Evolutionary conservation across 163 green algal species (phyloP).

Genomic region (Smithsoniella earleae): DNA sequence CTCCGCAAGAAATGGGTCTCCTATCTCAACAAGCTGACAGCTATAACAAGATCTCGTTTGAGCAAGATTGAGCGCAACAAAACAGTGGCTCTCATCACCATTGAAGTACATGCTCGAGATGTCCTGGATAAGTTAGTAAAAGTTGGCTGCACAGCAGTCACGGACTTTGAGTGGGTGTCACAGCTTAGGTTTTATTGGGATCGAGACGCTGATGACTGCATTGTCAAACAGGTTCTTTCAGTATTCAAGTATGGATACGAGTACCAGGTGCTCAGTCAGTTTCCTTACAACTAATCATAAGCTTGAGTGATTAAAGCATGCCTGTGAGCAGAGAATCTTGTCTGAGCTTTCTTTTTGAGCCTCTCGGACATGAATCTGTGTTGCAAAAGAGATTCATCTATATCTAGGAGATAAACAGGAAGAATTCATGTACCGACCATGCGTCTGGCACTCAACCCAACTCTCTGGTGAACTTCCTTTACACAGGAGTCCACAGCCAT

Average conservation of each 20-base stretch:
- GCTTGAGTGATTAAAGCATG: too few relatives aligned
- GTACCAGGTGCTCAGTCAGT: constrained; percentile 64
- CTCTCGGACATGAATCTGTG: too few relatives aligned
- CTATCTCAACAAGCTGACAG: constrained; percentile 76
- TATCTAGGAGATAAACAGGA: too few relatives aligned
- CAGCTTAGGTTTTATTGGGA: constrained; percentile 88
- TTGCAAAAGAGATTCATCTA: too few relatives aligned
- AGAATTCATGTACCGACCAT: too few relatives aligned
- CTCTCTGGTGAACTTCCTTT: too few relatives aligned
- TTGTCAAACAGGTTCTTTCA: constrained; percentile 74
- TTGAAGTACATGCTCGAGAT: constrained; percentile 81
- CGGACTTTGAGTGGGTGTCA: constrained; percentile 80
- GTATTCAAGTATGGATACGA: constrained; percentile 82
- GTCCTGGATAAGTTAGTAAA: constrained; percentile 77
- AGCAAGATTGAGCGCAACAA: constrained; percentile 72
- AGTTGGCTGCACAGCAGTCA: constrained; percentile 47
- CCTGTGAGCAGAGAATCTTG: too few relatives aligned
- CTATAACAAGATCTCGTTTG: constrained; percentile 66
- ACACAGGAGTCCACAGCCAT: too few relatives aligned
- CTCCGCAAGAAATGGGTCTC: constrained; percentile 78
- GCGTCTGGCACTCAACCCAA: too few relatives aligned
- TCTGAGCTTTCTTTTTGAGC: too few relatives aligned
- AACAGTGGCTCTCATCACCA: constrained; percentile 63
- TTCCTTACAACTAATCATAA: too few relatives aligned
- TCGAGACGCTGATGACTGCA: constrained; percentile 64